phyloP scores from a whole-genome alignment of 1,284 basidiomycete species.

The Trichosporon inkin region DNA sequence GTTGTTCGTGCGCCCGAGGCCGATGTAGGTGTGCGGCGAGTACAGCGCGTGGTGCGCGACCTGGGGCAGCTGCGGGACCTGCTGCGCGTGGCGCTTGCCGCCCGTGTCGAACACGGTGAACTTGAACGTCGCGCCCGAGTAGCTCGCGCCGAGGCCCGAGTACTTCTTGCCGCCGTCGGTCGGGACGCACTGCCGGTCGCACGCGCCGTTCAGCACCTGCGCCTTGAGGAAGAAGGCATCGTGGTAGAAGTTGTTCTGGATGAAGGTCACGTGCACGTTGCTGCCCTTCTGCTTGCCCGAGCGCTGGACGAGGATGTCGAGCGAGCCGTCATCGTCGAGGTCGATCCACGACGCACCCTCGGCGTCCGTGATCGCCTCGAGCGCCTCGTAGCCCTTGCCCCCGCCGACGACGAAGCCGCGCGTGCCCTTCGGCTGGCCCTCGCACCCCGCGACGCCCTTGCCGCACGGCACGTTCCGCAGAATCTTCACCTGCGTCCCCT shows the following conservation, averaged over 20 bases:
- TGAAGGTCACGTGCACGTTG: constrained; percentile 60
- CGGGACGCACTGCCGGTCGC: constrained; percentile 69
- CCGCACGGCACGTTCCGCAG: constrained; percentile 69
- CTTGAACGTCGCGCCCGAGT: constrained; percentile 92
- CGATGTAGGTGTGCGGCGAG: constrained; percentile 92
- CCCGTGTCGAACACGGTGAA: constrained; percentile 93
- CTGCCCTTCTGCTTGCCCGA: constrained; percentile 58
- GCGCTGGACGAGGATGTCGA: constrained; percentile 87
- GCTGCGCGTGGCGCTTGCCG: constrained; percentile 83
- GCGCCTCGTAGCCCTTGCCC: constrained; percentile 59
- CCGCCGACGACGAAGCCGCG: constrained; percentile 62
- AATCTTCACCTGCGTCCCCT: constrained; percentile 55
- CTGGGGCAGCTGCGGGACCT: constrained; percentile 89
- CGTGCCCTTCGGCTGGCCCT: constrained; percentile 41
- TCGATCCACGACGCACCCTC: constrained; percentile 78
- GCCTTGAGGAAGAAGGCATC: constrained; percentile 99
- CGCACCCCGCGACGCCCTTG: constrained; percentile 39
- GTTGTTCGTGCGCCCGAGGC: constrained; percentile 98
- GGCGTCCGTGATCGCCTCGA: constrained; percentile 72
- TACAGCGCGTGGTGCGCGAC: constrained; percentile 83
- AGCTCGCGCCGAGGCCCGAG: constrained; percentile 88
- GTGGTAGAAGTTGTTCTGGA: constrained; percentile 97
- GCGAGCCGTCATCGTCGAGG: constrained; percentile 93
- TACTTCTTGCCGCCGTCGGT: constrained; percentile 62
- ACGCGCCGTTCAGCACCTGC: constrained; percentile 90